Base-by-base conservation (phyloP, 495 filamentous ascomycete species). In the Daldinia childiae region DNA sequence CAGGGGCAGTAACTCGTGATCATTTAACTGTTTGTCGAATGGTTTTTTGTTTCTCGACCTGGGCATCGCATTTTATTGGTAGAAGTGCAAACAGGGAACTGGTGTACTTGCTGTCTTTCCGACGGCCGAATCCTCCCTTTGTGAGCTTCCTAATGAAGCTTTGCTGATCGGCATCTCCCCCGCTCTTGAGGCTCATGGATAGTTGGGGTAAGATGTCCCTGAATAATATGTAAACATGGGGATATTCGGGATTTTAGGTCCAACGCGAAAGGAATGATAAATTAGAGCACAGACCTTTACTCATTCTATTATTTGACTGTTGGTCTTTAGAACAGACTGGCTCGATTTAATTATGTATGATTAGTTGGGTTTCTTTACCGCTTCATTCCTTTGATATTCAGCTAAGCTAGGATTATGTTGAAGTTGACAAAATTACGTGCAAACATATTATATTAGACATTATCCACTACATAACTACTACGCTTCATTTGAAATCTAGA, bases 71-170 rank as follows among this genome's bases (percentile, higher is more conserved):
- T 15, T 58, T 50, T 29, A 71, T 72, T 72, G 69, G 69, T 59
- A 64, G 58, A 30, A 58, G 38, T 19, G 6, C 39, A 32, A 57
- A 29, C 30, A 68, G 4, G 50, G 41, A 26, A 6, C 66, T 21
- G 39, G 32, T n/a, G 4, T 19, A 9, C 15, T 52, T 55, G 8
- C 43, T 38, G 26, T 19, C 60, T 48, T 21, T 58, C 51, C 59
- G 66, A 56, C 32, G 50, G 32, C 62, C 51, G 58, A 67, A 60
- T 68, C 54, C 64, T 60, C 27, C 45, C 39, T 26, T 65, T 66
- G 30, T 39, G 56, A 73, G 62, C 65, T 73, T 73, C 70, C 70
- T 73, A 69, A 69, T 65, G 19, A 55, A 69, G 69, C 69, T 61
- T 51, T 29, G 36, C 12, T 26, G 57, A 62, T 69, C 59, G 34